These are phyloP conservation scores for Artemisia tridentata DNA, from an alignment of 129 eudicot species.

Conservation along the genomic window DNA sequence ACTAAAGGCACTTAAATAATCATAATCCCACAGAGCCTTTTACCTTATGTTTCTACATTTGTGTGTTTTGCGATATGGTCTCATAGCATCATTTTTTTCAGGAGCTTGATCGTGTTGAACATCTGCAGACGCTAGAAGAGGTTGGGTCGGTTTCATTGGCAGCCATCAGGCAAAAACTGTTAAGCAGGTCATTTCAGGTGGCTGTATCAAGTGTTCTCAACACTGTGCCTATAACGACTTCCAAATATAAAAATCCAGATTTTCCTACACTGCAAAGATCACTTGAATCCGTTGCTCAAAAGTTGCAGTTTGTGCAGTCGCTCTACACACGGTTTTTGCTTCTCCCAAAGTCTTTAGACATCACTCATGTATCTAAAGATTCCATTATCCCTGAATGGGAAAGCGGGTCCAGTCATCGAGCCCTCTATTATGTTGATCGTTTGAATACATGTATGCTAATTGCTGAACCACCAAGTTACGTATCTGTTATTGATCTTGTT, in stretches of 20 bases:
- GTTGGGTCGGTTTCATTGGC: constrained; percentile 59
- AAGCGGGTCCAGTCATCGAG: constrained; percentile 51
- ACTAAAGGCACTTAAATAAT: no score
- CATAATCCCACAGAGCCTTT: no score
- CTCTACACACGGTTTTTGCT: constrained; percentile 76
- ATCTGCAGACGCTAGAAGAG: constrained; percentile 45
- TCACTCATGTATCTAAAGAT: constrained; percentile 58
- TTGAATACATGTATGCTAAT: constrained; percentile 48
- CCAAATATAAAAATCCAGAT: constrained; percentile 35
- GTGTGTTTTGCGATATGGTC: not conserved
- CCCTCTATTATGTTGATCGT: constrained; percentile 68
- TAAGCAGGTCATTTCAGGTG: constrained; percentile 70
- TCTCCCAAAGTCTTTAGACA: constrained; percentile 67
- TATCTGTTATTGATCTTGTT: constrained; percentile 66
- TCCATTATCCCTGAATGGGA: constrained; percentile 76
- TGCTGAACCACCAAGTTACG: constrained; percentile 82
- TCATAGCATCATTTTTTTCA: constrained; percentile 26
- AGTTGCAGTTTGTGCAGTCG: constrained; percentile 60
- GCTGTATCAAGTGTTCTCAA: constrained; percentile 62
- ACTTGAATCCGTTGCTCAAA: constrained; percentile 60
- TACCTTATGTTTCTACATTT: not conserved
- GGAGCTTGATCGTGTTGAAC: constrained; percentile 66
- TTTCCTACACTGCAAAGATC: constrained; percentile 38
- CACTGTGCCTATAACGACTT: constrained; percentile 38
- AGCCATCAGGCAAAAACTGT: constrained; percentile 50